Conservation (phyloP, 2,329 filamentous ascomycete species). For the Alternaria gaisen region DNA sequence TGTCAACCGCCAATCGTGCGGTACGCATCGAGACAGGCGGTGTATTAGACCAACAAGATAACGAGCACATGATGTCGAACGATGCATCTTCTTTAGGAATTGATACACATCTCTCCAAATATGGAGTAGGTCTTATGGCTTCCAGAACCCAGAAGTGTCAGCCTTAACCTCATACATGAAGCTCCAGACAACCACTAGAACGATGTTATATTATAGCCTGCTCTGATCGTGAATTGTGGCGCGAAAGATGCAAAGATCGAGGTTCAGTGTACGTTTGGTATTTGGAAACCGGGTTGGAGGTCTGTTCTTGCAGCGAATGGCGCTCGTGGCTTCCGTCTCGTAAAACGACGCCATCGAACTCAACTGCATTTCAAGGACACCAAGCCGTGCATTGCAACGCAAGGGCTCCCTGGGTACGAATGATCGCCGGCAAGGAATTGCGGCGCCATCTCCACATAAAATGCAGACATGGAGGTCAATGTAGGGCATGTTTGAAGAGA, state of each 20-base stretch:
- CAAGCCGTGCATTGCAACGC: slow-evolving; percentile 15
- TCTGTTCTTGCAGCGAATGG: slow-evolving; percentile 39
- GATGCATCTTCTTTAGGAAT: background rate
- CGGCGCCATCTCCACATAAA: slow-evolving; percentile 10
- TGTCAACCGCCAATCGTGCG: slow-evolving; percentile 11
- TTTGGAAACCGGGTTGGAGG: slow-evolving; percentile 32
- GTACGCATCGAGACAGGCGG: slow-evolving; percentile 17
- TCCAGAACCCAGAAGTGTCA: too few relatives aligned
- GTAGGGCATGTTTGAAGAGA: slow-evolving; percentile 14
- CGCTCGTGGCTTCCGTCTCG: slow-evolving; percentile 39
- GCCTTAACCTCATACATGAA: too few relatives aligned
- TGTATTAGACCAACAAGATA: slow-evolving; percentile 3
- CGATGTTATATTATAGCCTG: background rate
- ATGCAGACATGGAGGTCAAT: slow-evolving; percentile 11
- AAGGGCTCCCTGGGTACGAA: slow-evolving; percentile 16
- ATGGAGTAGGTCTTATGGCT: too few relatives aligned
- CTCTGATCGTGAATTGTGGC: background rate
- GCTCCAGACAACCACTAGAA: too few relatives aligned
- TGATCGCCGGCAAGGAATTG: slow-evolving; percentile 14
- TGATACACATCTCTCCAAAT: too few relatives aligned
- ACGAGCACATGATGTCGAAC: background rate
- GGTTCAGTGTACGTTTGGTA: slow-evolving; percentile 19
- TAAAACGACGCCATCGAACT: slow-evolving; percentile 37
- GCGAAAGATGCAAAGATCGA: background rate
- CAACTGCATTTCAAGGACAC: slow-evolving; percentile 16